A percentile compares a stretch with the other conserved stretches of the same genome.
Evolutionary conservation across 345 rosid genomes (phyloP).

Genomic region (Orychophragmus violaceus): DNA sequence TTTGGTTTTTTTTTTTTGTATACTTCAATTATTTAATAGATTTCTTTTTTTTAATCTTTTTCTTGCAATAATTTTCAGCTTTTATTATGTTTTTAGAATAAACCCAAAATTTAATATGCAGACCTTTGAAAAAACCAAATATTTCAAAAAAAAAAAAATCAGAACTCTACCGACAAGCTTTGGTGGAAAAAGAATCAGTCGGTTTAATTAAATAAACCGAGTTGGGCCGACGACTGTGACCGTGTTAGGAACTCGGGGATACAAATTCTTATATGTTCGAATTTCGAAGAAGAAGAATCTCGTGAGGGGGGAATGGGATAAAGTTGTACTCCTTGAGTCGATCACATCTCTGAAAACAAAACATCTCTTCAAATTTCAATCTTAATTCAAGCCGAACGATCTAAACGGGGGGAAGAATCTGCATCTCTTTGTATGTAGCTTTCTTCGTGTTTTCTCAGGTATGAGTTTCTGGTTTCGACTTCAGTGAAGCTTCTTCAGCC

Average conservation of each 20-base stretch:
- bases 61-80: too few species aligned
- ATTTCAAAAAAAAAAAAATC: too few species aligned
- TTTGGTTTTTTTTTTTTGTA: too few species aligned
- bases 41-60: too few species aligned
- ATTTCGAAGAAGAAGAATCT: conserved; percentile 9
- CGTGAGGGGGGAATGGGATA: neutral
- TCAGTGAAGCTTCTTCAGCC: conserved; percentile 6
- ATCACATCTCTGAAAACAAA: neutral
- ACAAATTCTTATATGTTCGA: conserved; percentile 3
- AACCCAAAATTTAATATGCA: too few species aligned
- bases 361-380: conserved; percentile 1
- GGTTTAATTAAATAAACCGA: conserved; percentile 9
- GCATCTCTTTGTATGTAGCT: neutral
- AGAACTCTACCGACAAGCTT: conserved; percentile 16
- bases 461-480: neutral
- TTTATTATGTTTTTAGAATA: too few species aligned
- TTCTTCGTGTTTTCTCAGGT: neutral
- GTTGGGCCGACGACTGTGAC: neutral
- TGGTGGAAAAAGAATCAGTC: neutral
- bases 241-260: neutral
- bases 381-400: neutral
- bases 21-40: too few species aligned
- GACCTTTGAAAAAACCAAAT: too few species aligned
- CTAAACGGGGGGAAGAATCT: neutral
- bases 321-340: neutral